phyloP scores from a whole-genome alignment of 2,329 filamentous ascomycete species.

The Cladosporium velox region DNA sequence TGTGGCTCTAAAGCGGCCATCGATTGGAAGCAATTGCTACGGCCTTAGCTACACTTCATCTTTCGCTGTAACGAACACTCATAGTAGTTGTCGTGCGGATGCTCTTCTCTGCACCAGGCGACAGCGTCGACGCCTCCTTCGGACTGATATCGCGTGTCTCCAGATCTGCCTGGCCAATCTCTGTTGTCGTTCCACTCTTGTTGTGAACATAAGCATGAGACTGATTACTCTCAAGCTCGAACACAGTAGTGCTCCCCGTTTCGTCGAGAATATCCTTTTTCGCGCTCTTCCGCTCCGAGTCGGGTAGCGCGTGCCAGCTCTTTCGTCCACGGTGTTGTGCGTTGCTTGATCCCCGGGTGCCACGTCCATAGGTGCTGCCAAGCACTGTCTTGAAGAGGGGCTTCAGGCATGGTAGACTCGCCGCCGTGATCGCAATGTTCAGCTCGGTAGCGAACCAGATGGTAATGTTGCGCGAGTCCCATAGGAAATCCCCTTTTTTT shows the following conservation, averaged over 20 bases:
- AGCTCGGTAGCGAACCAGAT: slow-evolving; percentile 25
- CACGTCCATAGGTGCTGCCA: slow-evolving; percentile 1
- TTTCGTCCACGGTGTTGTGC: not conserved
- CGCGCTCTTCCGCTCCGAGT: not conserved
- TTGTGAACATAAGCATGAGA: slow-evolving; percentile 1
- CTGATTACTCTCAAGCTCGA: not conserved
- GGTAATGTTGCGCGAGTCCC: slow-evolving; percentile 10
- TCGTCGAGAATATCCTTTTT: not conserved
- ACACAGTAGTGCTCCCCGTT: not conserved
- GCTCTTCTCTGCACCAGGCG: not conserved
- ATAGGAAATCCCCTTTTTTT: slow-evolving; percentile 11
- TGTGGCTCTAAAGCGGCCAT: not conserved
- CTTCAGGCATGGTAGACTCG: slow-evolving; percentile 25
- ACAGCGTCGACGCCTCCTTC: not conserved
- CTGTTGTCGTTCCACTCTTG: not conserved
- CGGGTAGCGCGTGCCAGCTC: not conserved
- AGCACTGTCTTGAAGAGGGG: slow-evolving; percentile 23
- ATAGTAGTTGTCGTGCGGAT: not conserved
- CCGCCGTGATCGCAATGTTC: slow-evolving; percentile 32
- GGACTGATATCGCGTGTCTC: not conserved
- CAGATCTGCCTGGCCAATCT: not conserved
- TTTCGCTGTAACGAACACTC: slow-evolving; percentile 1
- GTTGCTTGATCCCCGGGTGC: not conserved
- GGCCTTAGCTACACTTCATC: not conserved
- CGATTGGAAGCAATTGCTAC: not conserved